Evolutionary conservation across 2,329 filamentous ascomycete genomes (phyloP).

Genomic region (Moelleriella libera): DNA sequence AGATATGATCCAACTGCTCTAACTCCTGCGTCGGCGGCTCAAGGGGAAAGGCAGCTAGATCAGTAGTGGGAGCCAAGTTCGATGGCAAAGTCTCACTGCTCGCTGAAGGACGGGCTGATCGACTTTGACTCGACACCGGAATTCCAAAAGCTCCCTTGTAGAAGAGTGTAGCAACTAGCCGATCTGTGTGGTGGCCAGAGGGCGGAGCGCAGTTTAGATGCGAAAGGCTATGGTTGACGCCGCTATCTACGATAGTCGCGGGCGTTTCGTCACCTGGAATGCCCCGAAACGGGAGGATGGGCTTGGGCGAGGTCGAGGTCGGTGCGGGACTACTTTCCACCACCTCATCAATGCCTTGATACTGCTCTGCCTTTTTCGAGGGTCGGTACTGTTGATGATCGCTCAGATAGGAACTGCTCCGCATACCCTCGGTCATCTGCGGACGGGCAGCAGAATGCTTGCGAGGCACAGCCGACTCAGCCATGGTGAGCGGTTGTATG

Average conservation of each 20-base stretch:
- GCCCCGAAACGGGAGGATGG: constrained; percentile 40
- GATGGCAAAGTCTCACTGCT: constrained; percentile 25
- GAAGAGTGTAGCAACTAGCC: constrained; percentile 48
- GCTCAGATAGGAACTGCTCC: constrained; percentile 47
- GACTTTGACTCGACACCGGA: constrained; percentile 12
- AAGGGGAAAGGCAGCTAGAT: constrained; percentile 43
- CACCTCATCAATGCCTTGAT: constrained; percentile 51
- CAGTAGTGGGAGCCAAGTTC: constrained; percentile 45
- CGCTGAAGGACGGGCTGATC: constrained; percentile 10
- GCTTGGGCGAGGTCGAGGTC: constrained; percentile 22
- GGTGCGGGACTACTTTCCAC: constrained; percentile 37
- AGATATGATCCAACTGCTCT: constrained; percentile 48
- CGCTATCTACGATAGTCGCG: constrained; percentile 46
- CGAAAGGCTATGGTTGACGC: constrained; percentile 46
- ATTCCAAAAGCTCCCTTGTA: constrained; percentile 32
- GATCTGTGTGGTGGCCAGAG: constrained; percentile 30
- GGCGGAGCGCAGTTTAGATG: constrained; percentile 48
- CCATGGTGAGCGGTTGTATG: constrained; percentile 12
- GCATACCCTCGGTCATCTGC: constrained; percentile 29
- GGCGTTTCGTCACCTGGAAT: constrained; percentile 45
- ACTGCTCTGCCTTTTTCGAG: constrained; percentile 35
- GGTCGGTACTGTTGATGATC: constrained; percentile 51
- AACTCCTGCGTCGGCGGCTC: constrained; percentile 40
- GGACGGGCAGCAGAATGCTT: constrained; percentile 25
- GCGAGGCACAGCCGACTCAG: constrained; percentile 15